phyloP scores from a whole-genome alignment of 176 grass and related monocot species.

The Poa pratensis region DNA sequence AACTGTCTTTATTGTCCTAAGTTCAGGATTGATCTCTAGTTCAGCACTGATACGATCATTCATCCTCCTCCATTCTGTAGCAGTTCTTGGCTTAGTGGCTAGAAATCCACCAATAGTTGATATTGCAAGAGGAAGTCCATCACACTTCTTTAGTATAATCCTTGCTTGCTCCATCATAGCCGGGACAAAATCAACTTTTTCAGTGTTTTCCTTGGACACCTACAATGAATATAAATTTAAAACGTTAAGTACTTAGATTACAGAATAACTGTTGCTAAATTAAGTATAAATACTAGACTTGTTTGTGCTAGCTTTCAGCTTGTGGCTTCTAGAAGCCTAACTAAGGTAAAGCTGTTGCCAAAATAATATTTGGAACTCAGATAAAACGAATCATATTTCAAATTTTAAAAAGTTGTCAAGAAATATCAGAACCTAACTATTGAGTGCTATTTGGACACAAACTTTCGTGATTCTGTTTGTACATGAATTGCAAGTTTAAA shows the following conservation, averaged over 20 bases:
- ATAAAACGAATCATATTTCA: too few relatives aligned
- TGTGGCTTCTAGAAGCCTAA: neutral
- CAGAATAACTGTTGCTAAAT: rapidly evolving
- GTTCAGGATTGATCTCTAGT: neutral
- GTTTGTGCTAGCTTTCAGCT: neutral
- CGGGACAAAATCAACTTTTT: rapidly evolving
- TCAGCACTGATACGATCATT: neutral
- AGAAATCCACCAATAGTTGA: slow-evolving; percentile 45
- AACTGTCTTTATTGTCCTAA: neutral
- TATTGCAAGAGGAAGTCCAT: slow-evolving; percentile 48
- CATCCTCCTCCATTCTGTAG: slow-evolving; percentile 39
- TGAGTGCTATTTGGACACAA: neutral
- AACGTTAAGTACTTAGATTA: neutral
- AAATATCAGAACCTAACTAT: neutral
- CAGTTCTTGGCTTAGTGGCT: slow-evolving; percentile 18
- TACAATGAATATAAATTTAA: neutral
- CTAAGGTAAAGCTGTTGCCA: neutral
- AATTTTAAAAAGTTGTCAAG: neutral
- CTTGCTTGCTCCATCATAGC: slow-evolving; percentile 18
- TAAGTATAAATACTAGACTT: too few relatives aligned
- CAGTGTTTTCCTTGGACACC: neutral
- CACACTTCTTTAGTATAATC: slow-evolving; percentile 34
- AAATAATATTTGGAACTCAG: neutral
- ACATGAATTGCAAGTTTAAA: neutral
- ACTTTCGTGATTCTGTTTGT: neutral